Evolutionary conservation across 441 rosid species (phyloP), one percentile per base, ranked within the genome.

Genomic region (Gossypium armourianum): DNA sequence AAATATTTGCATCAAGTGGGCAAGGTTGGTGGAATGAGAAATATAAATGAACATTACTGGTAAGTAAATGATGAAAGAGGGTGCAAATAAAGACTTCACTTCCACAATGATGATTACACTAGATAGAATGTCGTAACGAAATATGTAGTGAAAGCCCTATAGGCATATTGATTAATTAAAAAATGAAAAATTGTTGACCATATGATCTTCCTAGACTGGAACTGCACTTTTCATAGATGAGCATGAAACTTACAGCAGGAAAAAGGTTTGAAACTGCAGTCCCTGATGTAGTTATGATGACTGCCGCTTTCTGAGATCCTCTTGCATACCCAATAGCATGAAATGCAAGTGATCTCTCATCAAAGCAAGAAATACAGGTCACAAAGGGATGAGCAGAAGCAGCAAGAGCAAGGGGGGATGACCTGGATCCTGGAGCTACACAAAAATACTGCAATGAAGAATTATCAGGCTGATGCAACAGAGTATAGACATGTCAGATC

Each of bases 221-320:
- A 52, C 26, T 17, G 49, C n/a, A 50, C 47, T 49, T 67, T 67
- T 52, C 47, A 15, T 52, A 52, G 26, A 52, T 52, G 32, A 71
- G 53, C 50, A 4, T 23, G 59, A 66, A 76, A 82, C 98, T 94
- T 74, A 94, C 98, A 81, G 98, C 97, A 62, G 98, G 98, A 80
- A 88, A 83, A 84, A 94, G 98, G 83, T 94, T 94, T 73, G 98
- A 94, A 70, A 91, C 96, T 50, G 98, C 98, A 62, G 98, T 94
- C 80, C 98, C 98, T 60, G 98, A 94, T 47, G 98, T 83, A 56
- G 97, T 91, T 82, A 94, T 86, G 72, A 94, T 77, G 50, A 90
- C 91, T 4, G 98, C 97, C 1, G 96, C 96, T 78, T 79, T 87
- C 23, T 75, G 84, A 77, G 96, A 85, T 61, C 96, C 98, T 86